Conservation (phyloP, 805 yeast species). For the Sungouiella thailandica region DNA sequence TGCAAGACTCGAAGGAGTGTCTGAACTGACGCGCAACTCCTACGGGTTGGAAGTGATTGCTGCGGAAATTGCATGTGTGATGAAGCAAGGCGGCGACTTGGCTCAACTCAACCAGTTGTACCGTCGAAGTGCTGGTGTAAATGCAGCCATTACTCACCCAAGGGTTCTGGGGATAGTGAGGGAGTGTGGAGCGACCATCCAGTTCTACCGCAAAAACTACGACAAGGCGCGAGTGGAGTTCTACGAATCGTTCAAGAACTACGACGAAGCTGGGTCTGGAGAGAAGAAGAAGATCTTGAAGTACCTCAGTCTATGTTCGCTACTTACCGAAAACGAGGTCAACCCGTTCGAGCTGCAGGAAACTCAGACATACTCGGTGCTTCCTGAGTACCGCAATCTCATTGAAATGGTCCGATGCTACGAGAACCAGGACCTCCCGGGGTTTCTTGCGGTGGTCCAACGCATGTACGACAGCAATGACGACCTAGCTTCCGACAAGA, state of each 20-base stretch:
- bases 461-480: constrained; percentile 19
- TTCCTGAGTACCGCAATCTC: constrained; percentile 19
- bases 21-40: constrained; percentile 43
- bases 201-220: constrained; percentile 56
- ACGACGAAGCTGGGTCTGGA: constrained; percentile 41
- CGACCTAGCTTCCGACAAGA: constrained; percentile 24
- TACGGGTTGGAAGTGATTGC: constrained; percentile 62
- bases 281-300: constrained; percentile 53
- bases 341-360: constrained; percentile 74
- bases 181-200: constrained; percentile 71
- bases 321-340: constrained; percentile 60
- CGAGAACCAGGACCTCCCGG: constrained; percentile 23
- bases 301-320: constrained; percentile 56
- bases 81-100: constrained; percentile 26
- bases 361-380: constrained; percentile 46
- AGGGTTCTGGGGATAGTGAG: constrained; percentile 66
- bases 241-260: constrained; percentile 40
- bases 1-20: constrained; percentile 26
- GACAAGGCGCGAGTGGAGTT: constrained; percentile 61
- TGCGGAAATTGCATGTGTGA: constrained; percentile 52
- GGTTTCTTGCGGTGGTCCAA: constrained; percentile 12
- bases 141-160: constrained; percentile 72
- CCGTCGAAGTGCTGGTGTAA: constrained; percentile 36
- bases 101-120: constrained; percentile 45
- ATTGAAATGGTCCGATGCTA: constrained; percentile 25